Conservation (phyloP, 2,329 filamentous ascomycete genomes). For the Trichophaea hybrida region DNA sequence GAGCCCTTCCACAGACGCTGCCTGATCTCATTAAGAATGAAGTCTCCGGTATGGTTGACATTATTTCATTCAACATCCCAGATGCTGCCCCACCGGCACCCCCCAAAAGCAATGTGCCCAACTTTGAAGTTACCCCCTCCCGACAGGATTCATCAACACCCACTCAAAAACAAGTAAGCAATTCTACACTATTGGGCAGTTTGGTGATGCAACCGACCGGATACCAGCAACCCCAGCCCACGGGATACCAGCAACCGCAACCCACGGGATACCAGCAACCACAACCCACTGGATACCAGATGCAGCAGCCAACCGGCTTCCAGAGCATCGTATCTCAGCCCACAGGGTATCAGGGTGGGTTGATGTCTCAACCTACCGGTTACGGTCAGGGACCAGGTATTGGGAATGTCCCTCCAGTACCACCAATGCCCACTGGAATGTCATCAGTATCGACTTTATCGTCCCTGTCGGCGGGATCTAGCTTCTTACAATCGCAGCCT, state of each 20-base stretch:
- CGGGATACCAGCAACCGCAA: slow-evolving; percentile 40
- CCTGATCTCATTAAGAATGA: slow-evolving; percentile 88
- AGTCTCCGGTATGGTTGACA: slow-evolving; percentile 98
- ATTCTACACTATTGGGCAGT: slow-evolving; percentile 17
- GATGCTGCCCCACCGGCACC: slow-evolving; percentile 48
- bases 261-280: slow-evolving; percentile 32
- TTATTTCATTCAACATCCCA: slow-evolving; percentile 84
- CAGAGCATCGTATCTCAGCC: slow-evolving; percentile 51
- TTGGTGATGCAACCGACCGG: slow-evolving; percentile 32
- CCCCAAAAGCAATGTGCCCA: slow-evolving; percentile 51
- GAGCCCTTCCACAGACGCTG: slow-evolving; percentile 56
- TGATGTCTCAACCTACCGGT: slow-evolving; percentile 50
- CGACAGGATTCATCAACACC: slow-evolving; percentile 36
- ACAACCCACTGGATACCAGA: slow-evolving; percentile 39
- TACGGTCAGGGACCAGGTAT: slow-evolving; percentile 46
- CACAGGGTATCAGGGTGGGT: slow-evolving; percentile 57
- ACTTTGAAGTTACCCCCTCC: slow-evolving; percentile 43
- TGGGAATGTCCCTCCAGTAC: slow-evolving; percentile 48
- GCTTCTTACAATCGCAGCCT: slow-evolving; percentile 73
- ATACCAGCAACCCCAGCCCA: slow-evolving; percentile 32
- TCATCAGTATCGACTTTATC: slow-evolving; percentile 32
- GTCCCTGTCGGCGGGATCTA: slow-evolving; percentile 25
- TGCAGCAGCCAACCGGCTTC: slow-evolving; percentile 33
- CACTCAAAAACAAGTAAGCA: slow-evolving; percentile 30
- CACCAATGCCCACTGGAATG: slow-evolving; percentile 69